Base-by-base conservation (phyloP, 768 basidiomycete species). In the Gautieria morchelliformis region DNA sequence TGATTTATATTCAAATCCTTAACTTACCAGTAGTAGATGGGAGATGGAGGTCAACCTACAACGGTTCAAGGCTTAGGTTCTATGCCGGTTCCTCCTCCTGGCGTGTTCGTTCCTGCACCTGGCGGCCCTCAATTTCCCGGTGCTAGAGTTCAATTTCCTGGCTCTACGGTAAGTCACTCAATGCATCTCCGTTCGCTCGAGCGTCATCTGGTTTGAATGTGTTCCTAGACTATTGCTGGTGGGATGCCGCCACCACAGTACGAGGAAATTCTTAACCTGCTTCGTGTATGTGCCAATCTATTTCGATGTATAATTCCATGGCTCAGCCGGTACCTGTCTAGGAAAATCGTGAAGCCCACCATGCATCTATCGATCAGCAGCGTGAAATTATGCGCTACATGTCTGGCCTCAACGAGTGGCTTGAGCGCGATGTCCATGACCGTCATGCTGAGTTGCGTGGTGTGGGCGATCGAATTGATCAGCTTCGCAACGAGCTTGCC, bases 371-470 rank as follows among this genome's bases (percentile, higher is more conserved):
- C 14, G 84, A 87, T 48, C 87, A 91, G 64, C 87, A 88, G 62
- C 78, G 87, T 40, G 87, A 87, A 65, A 71, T 89, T 52, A 88
- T 88, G 80, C 73, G 85, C 53, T 91, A 93, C 62, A 84, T 93
- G 80, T 66, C 78, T 49, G 79, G 75, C 1, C 71, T 92, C 33
- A 93, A 92, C 61, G 78, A 80, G 35, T 93, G 90, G 90, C 71
- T 93, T 15, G 83, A 78, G 56, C 78, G 83, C 35, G 90, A 93
- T 66, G 87, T 89, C 0, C 75, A 78, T 47, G 87, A 90, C 68
- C 83, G 90, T 22, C 89, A 89, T 60, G 74, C 78, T 4, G 89
- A 91, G 65, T 70, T 92, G 40, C 76, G 76, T 17, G 80, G 79
- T 9, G 80, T 93, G 8, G 73, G 80, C 44, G 81, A 80, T 17